phyloP scores from a whole-genome alignment of 805 yeast species.

The Candida alai region DNA sequence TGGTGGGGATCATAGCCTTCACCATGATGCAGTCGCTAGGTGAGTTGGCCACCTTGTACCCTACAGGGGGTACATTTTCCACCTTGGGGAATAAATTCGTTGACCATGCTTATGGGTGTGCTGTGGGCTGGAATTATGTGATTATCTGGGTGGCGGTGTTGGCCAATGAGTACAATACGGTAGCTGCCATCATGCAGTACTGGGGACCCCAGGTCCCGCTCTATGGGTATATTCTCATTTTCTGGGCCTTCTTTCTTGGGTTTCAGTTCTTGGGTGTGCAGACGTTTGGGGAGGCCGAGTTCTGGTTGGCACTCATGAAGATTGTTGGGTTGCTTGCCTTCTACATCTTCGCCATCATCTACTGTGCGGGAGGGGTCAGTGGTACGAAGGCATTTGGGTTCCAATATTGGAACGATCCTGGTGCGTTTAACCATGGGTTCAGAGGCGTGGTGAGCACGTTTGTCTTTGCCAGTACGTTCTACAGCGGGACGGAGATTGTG shows the following conservation, averaged over 20 bases:
- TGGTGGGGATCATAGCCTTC: slow-evolving; percentile 51
- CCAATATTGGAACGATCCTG: slow-evolving; percentile 42
- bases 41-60: slow-evolving; percentile 51
- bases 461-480: slow-evolving; percentile 57
- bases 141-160: slow-evolving; percentile 55
- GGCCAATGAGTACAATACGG: slow-evolving; percentile 52
- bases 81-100: slow-evolving; percentile 48
- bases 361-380: slow-evolving; percentile 42
- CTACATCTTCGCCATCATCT: slow-evolving; percentile 47
- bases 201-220: slow-evolving; percentile 52
- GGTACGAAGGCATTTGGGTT: slow-evolving; percentile 37
- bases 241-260: slow-evolving; percentile 48
- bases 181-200: slow-evolving; percentile 45
- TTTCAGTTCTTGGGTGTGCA: slow-evolving; percentile 50
- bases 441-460: slow-evolving; percentile 55
- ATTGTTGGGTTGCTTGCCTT: slow-evolving; percentile 45
- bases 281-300: slow-evolving; percentile 57
- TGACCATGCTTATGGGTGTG: slow-evolving; percentile 55
- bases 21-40: slow-evolving; percentile 55
- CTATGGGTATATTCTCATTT: slow-evolving; percentile 52
- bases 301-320: slow-evolving; percentile 48
- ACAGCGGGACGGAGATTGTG: slow-evolving; percentile 54
- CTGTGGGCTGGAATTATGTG: slow-evolving; percentile 50
- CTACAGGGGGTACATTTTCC: slow-evolving; percentile 50
- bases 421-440: slow-evolving; percentile 44